Conservation (phyloP, 805 yeast genomes). For the Ogataea sp. region DNA sequence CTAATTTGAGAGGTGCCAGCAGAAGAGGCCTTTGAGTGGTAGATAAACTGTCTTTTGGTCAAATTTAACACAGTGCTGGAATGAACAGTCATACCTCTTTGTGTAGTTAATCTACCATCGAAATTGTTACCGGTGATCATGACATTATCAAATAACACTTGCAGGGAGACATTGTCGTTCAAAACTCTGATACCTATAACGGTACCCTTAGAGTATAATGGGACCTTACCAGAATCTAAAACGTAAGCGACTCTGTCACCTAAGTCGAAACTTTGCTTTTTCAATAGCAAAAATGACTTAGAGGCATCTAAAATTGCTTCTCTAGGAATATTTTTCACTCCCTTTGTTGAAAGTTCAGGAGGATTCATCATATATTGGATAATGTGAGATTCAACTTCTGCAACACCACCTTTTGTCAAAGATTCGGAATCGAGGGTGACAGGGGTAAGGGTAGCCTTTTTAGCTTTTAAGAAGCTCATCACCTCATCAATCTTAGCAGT, state of each 20-base stretch:
- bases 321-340: constrained; percentile 75
- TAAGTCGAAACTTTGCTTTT: constrained; percentile 66
- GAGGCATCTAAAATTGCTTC: constrained; percentile 74
- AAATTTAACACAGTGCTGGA: constrained; percentile 76
- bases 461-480: constrained; percentile 38
- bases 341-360: constrained; percentile 41
- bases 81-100: constrained; percentile 79
- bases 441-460: constrained; percentile 38
- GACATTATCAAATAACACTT: constrained; percentile 77
- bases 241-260: constrained; percentile 90
- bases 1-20: constrained; percentile 11
- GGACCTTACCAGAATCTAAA: constrained; percentile 83
- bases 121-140: constrained; percentile 76
- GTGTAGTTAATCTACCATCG: constrained; percentile 68
- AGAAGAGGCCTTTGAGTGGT: constrained; percentile 60
- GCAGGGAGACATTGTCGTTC: constrained; percentile 58
- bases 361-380: constrained; percentile 36
- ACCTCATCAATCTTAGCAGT: constrained; percentile 30
- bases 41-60: constrained; percentile 65
- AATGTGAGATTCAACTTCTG: constrained; percentile 56
- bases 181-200: constrained; percentile 58
- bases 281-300: constrained; percentile 61
- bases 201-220: constrained; percentile 81
- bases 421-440: constrained; percentile 77
- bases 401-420: constrained; percentile 56